Conservation (phyloP, 805 yeast species). For the Lachancea nothofagi region DNA sequence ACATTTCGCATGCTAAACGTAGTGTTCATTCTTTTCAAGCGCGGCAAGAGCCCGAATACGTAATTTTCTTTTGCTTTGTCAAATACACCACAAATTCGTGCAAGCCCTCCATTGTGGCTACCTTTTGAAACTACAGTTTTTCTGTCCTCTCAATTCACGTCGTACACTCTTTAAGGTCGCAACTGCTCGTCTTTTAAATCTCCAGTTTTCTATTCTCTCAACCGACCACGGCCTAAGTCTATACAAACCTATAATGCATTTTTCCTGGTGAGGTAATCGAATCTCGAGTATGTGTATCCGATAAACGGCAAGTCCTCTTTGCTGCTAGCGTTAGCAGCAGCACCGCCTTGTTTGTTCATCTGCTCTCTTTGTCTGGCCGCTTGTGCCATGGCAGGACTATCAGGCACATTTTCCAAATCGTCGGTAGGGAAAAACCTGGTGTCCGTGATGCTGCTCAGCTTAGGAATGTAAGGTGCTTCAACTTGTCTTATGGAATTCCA, state of each 20-base stretch:
- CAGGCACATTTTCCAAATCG: slow-evolving; percentile 91
- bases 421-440: slow-evolving; percentile 98
- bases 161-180: too few relatives aligned
- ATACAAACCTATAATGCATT: slow-evolving; percentile 45
- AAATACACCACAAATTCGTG: too few relatives aligned
- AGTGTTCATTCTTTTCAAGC: not conserved
- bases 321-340: slow-evolving; percentile 45
- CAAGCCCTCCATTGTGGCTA: too few relatives aligned
- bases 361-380: slow-evolving; percentile 63
- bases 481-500: slow-evolving; percentile 86
- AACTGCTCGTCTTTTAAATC: too few relatives aligned
- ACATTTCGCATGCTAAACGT: slow-evolving; percentile 17
- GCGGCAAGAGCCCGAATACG: too few relatives aligned
- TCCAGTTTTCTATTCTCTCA: too few relatives aligned
- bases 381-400: slow-evolving; percentile 66
- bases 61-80: too few relatives aligned
- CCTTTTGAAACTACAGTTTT: too few relatives aligned
- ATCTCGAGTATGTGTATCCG: slow-evolving; percentile 93
- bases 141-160: too few relatives aligned
- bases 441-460: slow-evolving; percentile 85
- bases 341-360: slow-evolving; percentile 40
- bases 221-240: too few relatives aligned
- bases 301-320: slow-evolving; percentile 92
- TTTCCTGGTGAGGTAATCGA: slow-evolving; percentile 82
- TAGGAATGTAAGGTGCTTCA: slow-evolving; percentile 91